Evolutionary conservation across 73 alveolate genomes (phyloP).

Genomic region (Stentor coeruleus): DNA sequence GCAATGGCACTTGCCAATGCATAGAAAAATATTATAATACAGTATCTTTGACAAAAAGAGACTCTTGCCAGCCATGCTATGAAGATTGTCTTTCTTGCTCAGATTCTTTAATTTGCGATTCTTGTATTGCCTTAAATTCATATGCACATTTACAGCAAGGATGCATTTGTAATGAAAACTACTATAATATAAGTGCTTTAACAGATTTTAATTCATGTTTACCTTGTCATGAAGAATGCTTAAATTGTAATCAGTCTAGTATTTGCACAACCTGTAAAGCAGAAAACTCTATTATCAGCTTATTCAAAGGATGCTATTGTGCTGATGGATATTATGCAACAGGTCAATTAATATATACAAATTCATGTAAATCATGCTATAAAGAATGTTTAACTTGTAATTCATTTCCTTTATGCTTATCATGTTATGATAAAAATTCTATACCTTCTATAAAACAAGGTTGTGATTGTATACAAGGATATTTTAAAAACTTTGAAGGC

Average conservation of each 20-base stretch:
- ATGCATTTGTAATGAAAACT: not conserved
- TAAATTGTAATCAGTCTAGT: not conserved
- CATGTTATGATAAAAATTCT: not conserved
- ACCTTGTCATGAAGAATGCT: conserved; percentile 1
- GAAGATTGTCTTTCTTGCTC: not conserved
- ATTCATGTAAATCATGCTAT: not conserved
- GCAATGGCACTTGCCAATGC: not conserved
- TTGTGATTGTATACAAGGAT: not conserved
- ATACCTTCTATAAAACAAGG: not conserved
- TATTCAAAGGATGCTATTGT: not conserved
- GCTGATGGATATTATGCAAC: not conserved
- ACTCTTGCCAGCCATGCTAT: not conserved
- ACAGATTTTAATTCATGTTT: not conserved
- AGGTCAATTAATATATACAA: not conserved
- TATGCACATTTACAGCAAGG: not conserved
- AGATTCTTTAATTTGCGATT: not conserved
- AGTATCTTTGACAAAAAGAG: not conserved
- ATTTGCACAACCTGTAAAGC: not conserved
- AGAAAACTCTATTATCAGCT: not conserved
- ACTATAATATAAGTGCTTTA: not conserved
- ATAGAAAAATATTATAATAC: not conserved
- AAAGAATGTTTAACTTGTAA: not conserved
- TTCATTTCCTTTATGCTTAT: not conserved
- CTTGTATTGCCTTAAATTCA: not conserved
- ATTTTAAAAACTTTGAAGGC: not conserved